A percentile compares a stretch with the other conserved stretches of the same genome.
phyloP scores from a whole-genome alignment of 208 protist species.

The Trypanosoma cruzi region DNA sequence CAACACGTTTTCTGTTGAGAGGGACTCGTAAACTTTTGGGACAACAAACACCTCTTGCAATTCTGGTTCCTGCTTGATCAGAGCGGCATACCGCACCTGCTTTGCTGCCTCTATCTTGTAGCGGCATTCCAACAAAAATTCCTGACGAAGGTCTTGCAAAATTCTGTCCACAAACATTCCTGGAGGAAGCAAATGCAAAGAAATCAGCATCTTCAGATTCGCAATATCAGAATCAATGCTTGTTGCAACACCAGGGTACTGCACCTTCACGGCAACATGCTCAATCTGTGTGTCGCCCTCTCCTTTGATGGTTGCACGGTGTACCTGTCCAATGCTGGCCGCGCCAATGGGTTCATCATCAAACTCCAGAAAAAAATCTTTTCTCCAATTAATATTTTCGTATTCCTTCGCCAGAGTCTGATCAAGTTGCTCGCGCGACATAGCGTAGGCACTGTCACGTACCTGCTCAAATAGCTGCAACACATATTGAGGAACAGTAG shows the following conservation, averaged over 20 bases:
- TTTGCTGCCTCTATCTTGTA: constrained; percentile 75
- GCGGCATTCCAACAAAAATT: constrained; percentile 69
- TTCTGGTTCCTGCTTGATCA: constrained; percentile 38
- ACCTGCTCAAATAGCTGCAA: constrained; percentile 79
- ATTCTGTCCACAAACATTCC: constrained; percentile 89
- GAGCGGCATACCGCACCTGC: constrained; percentile 52
- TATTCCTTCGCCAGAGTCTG: constrained; percentile 45
- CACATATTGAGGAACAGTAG: constrained; percentile 73
- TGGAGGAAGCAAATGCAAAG: constrained; percentile 64
- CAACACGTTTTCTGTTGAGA: constrained; percentile 67
- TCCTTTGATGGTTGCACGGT: constrained; percentile 59
- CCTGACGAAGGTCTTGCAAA: constrained; percentile 69
- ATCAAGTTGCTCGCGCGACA: constrained; percentile 76
- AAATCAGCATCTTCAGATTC: constrained; percentile 87
- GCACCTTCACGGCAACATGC: constrained; percentile 93
- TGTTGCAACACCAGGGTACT: constrained; percentile 83
- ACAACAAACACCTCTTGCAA: constrained; percentile 68
- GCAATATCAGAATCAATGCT: constrained; percentile 91
- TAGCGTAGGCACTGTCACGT: constrained; percentile 85
- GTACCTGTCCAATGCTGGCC: constrained; percentile 97
- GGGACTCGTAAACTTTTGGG: constrained; percentile 53
- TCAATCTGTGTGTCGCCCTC: constrained; percentile 48
- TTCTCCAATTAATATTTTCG: constrained; percentile 45
- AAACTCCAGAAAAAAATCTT: constrained; percentile 75
- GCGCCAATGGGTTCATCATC: constrained; percentile 93